A percentile compares a stretch with the other conserved stretches of the same genome.
Evolutionary conservation across 305 asterid genomes (phyloP).

Genomic region (Solanum hybrid): DNA sequence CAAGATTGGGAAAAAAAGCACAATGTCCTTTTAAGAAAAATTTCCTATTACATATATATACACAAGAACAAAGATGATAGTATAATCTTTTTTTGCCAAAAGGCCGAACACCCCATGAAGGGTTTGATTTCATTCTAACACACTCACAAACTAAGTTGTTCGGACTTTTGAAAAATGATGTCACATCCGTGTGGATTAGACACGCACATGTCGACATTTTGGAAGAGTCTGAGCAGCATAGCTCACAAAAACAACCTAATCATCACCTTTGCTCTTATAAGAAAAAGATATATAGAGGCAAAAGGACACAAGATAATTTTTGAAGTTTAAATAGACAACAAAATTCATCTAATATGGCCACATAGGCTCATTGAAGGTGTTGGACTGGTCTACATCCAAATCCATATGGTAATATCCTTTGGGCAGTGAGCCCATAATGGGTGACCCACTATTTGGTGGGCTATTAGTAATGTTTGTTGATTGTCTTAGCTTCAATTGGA

Average conservation of each 20-base stretch:
- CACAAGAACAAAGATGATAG: background rate
- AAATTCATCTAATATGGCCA: background rate
- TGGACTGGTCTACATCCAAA: slow-evolving; percentile 2
- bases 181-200: background rate
- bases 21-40: background rate
- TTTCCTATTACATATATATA: background rate
- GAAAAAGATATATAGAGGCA: background rate
- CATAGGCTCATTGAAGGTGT: background rate
- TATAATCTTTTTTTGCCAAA: background rate
- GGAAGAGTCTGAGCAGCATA: background rate
- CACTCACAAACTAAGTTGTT: background rate
- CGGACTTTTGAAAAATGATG: too few species aligned
- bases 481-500: slow-evolving; percentile 7
- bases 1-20: background rate
- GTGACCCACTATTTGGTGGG: slow-evolving; percentile 5
- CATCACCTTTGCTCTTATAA: background rate
- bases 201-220: background rate
- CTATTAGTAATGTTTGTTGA: background rate
- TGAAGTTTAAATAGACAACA: background rate
- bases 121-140: background rate
- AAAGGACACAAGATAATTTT: background rate
- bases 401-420: slow-evolving; percentile 2
- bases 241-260: background rate
- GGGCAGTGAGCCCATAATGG: background rate
- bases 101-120: background rate